Evolutionary conservation across 2,329 filamentous ascomycete genomes (phyloP), one percentile per base, ranked within the genome.

Genomic region (Curvularia sp.): DNA sequence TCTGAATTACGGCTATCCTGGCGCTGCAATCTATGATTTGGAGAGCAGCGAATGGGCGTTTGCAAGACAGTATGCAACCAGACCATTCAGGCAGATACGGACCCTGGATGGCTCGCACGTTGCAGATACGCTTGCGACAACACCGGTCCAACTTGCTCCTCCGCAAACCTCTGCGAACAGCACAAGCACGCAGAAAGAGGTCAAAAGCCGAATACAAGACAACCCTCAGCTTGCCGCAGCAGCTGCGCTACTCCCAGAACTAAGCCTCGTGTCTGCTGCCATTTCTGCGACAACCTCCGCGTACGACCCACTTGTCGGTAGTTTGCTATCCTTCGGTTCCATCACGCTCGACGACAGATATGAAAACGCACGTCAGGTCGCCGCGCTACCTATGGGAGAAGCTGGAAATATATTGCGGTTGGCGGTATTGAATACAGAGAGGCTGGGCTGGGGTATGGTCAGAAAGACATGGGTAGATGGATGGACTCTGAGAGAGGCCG

Each of bases 401-500:
- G 82, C 81, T 13, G 85, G 86, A 1, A 84, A 88, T 62, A 75
- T 84, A 1, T 75, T 92, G 9, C 84, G 84, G 2, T 69, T 92
- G 2, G 74, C 82, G 4, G 78, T 80, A 6, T 72, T 88, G 3
- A 78, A 80, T 3, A 72, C 81, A 21, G 82, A 86, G 47, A 78
- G 77, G 47, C 84, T 83, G 77, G 79, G 81, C n/a, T 90, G 87
- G 86, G 74, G 72, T 76, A 3, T 39, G 19, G 74, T 83, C 34
- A 76, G 77, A 34, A 79, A 79, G 38, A 72, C 80, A 1, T 80
- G 78, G 49, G 71, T 90, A 23, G 77, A 79, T 15, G 76, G 86
- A 1, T 79, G 79, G 5, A 77, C 78, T 0, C 69, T 83, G 69
- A 50, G 42, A 18, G 56, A 63, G 3, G 60, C 85, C 79, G 67